Conservation (phyloP, 306 rosid genomes). For the Acmispon strigosus region DNA sequence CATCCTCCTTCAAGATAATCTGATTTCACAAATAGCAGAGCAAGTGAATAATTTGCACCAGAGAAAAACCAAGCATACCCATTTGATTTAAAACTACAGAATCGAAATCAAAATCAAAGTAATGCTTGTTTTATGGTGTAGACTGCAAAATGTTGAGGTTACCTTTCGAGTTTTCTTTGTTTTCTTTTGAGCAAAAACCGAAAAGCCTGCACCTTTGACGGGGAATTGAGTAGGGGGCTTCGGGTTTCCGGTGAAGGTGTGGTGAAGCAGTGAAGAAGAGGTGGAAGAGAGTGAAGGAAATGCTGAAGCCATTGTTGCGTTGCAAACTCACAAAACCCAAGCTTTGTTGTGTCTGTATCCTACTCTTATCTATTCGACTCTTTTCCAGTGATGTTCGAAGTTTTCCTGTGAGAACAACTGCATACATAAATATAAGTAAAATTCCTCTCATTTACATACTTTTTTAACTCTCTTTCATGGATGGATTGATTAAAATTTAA, state of each 20-base stretch:
- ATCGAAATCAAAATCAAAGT: background rate
- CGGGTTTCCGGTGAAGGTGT: conserved; percentile 31
- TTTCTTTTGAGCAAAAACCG: conserved; percentile 73
- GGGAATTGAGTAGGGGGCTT: conserved; percentile 33
- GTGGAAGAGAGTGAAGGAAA: conserved; percentile 59
- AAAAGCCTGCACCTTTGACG: conserved; percentile 21
- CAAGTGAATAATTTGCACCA: background rate
- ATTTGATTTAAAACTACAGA: background rate
- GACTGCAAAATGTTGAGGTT: background rate
- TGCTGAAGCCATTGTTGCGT: conserved; percentile 51
- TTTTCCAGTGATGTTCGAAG: background rate
- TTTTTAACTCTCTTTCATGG: too few species aligned
- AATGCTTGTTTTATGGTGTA: background rate
- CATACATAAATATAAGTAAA: too few species aligned
- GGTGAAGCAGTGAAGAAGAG: conserved; percentile 45
- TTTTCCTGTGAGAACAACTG: too few species aligned
- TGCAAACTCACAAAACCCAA: background rate
- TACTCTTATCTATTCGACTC: conserved; percentile 21
- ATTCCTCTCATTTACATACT: too few species aligned
- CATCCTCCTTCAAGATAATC: conserved; percentile 86
- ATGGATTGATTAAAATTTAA: too few species aligned
- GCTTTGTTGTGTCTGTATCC: conserved; percentile 3
- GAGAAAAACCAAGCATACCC: background rate
- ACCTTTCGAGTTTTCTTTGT: conserved; percentile 78
- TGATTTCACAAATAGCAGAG: conserved; percentile 30